phyloP scores from a whole-genome alignment of 805 yeast genomes.

The Clavispora santaluciae region DNA sequence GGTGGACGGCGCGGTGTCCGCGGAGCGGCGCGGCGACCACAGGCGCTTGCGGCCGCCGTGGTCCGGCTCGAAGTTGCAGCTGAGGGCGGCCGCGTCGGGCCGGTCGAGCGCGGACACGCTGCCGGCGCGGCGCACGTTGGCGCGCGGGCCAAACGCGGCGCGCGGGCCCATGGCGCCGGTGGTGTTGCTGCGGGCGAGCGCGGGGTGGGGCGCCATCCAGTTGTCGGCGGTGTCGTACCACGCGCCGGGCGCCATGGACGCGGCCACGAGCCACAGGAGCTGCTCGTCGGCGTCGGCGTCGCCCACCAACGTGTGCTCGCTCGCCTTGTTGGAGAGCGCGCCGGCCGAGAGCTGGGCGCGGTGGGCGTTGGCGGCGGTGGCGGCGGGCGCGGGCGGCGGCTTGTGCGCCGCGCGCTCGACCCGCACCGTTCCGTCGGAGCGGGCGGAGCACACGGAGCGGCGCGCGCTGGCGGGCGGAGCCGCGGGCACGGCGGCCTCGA shows the following conservation, averaged over 20 bases:
- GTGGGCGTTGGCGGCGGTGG: background rate
- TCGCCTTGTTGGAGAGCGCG: background rate
- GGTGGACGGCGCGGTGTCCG: background rate
- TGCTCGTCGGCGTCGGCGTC: background rate
- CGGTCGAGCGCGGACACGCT: slow-evolving; percentile 1
- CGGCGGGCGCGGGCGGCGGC: background rate
- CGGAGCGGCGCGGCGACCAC: background rate
- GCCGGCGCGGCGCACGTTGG: too few species aligned
- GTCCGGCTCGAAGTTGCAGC: background rate
- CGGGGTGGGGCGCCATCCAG: slow-evolving; percentile 9
- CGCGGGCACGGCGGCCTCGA: background rate
- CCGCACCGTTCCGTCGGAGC: background rate
- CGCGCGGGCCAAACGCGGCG: too few species aligned
- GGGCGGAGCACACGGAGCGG: too few species aligned
- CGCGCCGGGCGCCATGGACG: slow-evolving; percentile 2
- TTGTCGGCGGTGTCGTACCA: slow-evolving; percentile 11
- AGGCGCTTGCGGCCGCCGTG: background rate
- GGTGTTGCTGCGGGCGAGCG: slow-evolving; percentile 1
- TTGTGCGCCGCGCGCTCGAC: too few species aligned
- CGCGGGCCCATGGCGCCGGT: background rate
- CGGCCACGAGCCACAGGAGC: background rate
- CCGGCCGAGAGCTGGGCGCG: background rate
- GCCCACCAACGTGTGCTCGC: slow-evolving; percentile 1
- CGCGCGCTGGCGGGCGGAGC: background rate
- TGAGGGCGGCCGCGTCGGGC: slow-evolving; percentile 1